phyloP scores from a whole-genome alignment of 2,329 filamentous ascomycete genomes.

The Metarhizium sp. region DNA sequence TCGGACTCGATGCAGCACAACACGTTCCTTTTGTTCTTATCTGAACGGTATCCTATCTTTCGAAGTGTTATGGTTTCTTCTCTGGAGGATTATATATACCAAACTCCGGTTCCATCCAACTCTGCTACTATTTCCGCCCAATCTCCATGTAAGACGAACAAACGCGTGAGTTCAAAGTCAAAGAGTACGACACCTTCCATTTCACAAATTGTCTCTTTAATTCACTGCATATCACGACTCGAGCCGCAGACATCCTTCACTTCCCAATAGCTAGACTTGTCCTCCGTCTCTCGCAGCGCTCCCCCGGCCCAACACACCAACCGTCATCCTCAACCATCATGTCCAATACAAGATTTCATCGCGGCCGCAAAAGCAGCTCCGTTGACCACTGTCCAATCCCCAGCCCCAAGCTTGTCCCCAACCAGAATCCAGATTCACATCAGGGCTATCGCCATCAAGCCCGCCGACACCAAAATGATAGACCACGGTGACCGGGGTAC shows the following conservation, averaged over 20 bases:
- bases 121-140: not conserved
- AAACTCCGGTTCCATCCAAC: not conserved
- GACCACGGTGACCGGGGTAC: no score
- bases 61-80: no score
- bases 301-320: not conserved
- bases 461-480: no score
- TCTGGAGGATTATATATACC: no score
- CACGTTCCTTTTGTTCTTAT: no score
- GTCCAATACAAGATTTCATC: not conserved
- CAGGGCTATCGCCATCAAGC: no score
- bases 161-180: not conserved
- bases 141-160: not conserved
- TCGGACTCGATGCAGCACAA: no score
- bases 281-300: not conserved
- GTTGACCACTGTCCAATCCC: not conserved
- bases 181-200: not conserved
- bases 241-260: not conserved
- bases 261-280: not conserved
- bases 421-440: slow-evolving; percentile 11
- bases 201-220: not conserved
- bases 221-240: not conserved
- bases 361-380: not conserved
- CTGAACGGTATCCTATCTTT: no score
- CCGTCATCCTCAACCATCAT: not conserved
- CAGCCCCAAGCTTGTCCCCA: not conserved